Base-by-base conservation (phyloP, 2,329 filamentous ascomycete species). In the Fusarium pseudocircinatum region DNA sequence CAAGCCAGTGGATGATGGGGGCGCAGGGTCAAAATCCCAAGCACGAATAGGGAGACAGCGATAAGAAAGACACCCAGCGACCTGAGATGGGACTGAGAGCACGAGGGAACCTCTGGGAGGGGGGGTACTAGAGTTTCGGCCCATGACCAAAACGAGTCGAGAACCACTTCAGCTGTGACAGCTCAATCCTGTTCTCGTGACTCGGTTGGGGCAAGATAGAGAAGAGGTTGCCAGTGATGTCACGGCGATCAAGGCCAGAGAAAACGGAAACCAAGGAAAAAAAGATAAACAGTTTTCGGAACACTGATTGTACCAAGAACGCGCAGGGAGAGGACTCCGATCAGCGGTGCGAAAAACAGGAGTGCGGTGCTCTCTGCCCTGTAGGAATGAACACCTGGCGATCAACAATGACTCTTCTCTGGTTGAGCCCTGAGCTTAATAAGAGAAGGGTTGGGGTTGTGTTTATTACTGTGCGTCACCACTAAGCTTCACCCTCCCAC, bases 191-290 rank as follows among this genome's bases (percentile, higher is more conserved):
- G 63, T 72, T 71, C 71, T 61, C 71, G 50, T 73, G 71, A 73
- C 67, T 60, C 54, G 24, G 43, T 36, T 46, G 54, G 67, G 66
- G 26, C 43, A 58, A 53, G 67, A 63, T 63, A 42, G 50, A 30
- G 50, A 36, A 44, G 42, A 67, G 30, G 34, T 43, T 50, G 34
- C 34, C 32, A 20, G 85, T 77, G 42, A 86, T 79, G 67, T 87
- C 83, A 22, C 84, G 84, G 16, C 84, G 70, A 18, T 84, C 86
- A 60, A 85, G 81, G 32, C 81, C 80, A 40, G 28, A 52, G 36
- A 43, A 39, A 24, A 40, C 34, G 22, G 60, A 32, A 60, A 71
- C 36, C 70, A 73, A 70, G 70, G 57, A 58, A 60, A 49, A 53
- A 28, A 24, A 42, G 22, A 32, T 32, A 36, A 52, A n/a, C 37